Conservation (phyloP, 768 basidiomycete species). For the Lyophyllum decastes region DNA sequence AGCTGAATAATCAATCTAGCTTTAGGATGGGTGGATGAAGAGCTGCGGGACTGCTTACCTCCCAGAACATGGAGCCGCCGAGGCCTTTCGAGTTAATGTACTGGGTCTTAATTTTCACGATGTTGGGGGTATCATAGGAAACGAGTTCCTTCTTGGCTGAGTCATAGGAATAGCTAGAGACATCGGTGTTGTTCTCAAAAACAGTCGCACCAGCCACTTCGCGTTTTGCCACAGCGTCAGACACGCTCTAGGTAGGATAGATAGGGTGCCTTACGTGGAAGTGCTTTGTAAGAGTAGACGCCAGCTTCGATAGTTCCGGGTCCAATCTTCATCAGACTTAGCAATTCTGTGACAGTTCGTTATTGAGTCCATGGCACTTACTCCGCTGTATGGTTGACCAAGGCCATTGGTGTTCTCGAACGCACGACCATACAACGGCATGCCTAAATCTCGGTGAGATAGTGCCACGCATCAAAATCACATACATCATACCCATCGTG, state of each 20-base stretch:
- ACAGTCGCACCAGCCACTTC: constrained; percentile 56
- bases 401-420: constrained; percentile 73
- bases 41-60: constrained; percentile 33
- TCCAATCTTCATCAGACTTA: constrained; percentile 50
- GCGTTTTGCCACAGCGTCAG: not conserved
- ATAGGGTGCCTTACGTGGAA: constrained; percentile 60
- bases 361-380: constrained; percentile 27
- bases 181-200: constrained; percentile 65
- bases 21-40: too few species aligned
- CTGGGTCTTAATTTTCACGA: constrained; percentile 64
- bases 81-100: constrained; percentile 64
- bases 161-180: constrained; percentile 82
- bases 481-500: constrained; percentile 49
- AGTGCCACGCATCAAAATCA: not conserved
- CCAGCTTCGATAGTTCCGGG: constrained; percentile 71
- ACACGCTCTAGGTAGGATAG: not conserved
- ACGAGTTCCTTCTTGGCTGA: constrained; percentile 65
- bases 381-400: constrained; percentile 68
- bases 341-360: not conserved
- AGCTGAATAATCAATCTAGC: constrained; percentile 35
- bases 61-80: constrained; percentile 78
- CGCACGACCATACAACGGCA: constrained; percentile 80
- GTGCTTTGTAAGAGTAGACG: constrained; percentile 74
- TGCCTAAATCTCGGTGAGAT: constrained; percentile 40
- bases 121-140: constrained; percentile 74